phyloP scores from a whole-genome alignment of 2,329 filamentous ascomycete species.

The Colletotrichum camelliae region DNA sequence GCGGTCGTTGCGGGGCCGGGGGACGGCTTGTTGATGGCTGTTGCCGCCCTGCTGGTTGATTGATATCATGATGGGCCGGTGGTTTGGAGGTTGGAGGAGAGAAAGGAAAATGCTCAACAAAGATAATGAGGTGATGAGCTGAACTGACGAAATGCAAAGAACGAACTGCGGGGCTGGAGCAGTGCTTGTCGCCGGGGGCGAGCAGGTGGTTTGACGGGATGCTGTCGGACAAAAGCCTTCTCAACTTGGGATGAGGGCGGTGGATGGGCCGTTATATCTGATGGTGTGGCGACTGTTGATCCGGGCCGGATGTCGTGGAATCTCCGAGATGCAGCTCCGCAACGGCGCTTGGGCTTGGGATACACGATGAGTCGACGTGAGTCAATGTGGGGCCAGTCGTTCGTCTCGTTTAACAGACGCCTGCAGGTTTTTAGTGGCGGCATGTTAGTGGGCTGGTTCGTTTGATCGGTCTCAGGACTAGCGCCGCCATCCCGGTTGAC shows the following conservation, averaged over 20 bases:
- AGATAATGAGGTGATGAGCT: constrained; percentile 19
- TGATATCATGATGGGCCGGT: constrained; percentile 40
- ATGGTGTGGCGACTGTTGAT: neutral
- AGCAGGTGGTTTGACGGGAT: neutral
- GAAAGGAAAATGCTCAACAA: constrained; percentile 8
- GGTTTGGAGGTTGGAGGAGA: neutral
- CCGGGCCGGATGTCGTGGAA: constrained; percentile 1
- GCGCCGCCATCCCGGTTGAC: neutral
- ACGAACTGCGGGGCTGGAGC: neutral
- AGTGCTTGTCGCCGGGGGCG: constrained; percentile 6
- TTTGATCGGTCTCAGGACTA: neutral
- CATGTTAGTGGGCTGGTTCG: neutral
- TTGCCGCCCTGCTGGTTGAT: constrained; percentile 33
- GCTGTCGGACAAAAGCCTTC: neutral
- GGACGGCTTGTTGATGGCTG: constrained; percentile 52
- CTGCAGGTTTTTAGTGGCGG: accelerated
- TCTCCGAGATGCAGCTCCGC: neutral
- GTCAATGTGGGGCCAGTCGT: neutral
- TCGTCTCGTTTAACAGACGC: neutral
- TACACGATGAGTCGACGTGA: constrained; percentile 15
- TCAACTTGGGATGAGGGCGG: neutral
- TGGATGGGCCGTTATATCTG: neutral
- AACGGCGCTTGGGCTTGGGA: neutral
- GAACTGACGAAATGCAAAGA: constrained; percentile 18
- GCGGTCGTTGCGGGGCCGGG: constrained; percentile 47